phyloP scores from a whole-genome alignment of 2,329 filamentous ascomycete species.

The Aphanoascus verrucosus region DNA sequence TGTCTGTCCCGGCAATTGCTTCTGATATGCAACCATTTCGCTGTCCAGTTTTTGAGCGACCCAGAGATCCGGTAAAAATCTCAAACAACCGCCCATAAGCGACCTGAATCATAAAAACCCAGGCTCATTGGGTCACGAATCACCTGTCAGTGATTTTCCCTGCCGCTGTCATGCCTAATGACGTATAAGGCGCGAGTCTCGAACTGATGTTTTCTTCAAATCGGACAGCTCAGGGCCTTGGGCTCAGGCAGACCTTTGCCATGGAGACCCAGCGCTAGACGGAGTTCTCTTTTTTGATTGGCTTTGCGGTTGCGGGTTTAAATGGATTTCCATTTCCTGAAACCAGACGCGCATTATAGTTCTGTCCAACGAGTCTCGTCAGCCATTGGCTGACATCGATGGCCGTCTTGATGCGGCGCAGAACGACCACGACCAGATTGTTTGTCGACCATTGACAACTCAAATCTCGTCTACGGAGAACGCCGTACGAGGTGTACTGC shows the following conservation, averaged over 20 bases:
- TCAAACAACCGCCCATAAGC: conserved; percentile 6
- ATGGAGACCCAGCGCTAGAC: not conserved
- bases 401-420: no score
- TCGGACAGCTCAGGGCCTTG: not conserved
- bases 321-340: not conserved
- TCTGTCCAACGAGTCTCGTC: no score
- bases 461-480: no score
- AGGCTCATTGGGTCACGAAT: not conserved
- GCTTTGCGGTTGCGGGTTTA: not conserved
- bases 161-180: not conserved
- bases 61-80: not conserved
- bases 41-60: not conserved
- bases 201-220: not conserved
- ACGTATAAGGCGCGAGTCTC: not conserved
- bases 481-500: no score
- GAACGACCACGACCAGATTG: no score
- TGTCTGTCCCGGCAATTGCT: not conserved
- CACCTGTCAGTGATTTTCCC: not conserved
- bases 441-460: no score
- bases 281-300: not conserved
- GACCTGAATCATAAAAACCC: not conserved
- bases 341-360: no score
- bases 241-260: not conserved
- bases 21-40: not conserved
- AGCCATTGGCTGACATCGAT: no score